These are phyloP conservation scores for Gossypium longicalyx DNA, from an alignment of 345 rosid species.

Conservation along the genomic window DNA sequence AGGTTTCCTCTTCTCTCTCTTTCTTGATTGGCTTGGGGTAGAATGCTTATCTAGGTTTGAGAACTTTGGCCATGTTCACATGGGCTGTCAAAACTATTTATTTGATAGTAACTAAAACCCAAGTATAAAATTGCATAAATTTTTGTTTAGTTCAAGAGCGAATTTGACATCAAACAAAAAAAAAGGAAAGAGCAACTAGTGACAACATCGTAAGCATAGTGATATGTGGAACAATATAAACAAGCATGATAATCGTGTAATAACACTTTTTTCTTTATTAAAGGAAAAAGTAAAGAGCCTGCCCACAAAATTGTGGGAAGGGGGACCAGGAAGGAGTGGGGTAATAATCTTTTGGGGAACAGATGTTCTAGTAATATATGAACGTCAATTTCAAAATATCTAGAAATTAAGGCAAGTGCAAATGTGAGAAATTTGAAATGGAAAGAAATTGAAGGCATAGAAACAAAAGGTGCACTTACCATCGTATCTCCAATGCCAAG, in stretches of 20 bases:
- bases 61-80: not conserved
- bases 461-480: slow-evolving; percentile 42
- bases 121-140: not conserved
- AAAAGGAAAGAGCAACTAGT: not conserved
- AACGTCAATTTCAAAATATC: not conserved
- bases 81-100: not conserved
- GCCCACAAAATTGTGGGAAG: not conserved
- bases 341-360: not conserved
- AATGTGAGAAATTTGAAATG: not conserved
- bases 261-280: not conserved
- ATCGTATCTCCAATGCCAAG: slow-evolving; percentile 97
- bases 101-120: not conserved
- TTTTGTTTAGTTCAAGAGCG: not conserved
- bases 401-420: not conserved
- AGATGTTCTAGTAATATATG: not conserved
- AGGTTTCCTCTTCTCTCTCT: not conserved
- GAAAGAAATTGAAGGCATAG: not conserved
- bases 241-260: not conserved
- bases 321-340: not conserved
- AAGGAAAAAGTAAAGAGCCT: not conserved
- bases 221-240: not conserved
- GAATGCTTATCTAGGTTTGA: slow-evolving; percentile 1
- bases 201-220: not conserved
- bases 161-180: not conserved
- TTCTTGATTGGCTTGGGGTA: not conserved